Evolutionary conservation across 306 rosid genomes (phyloP), one percentile per base, ranked within the genome.

Genomic region (Cicer bijugum): DNA sequence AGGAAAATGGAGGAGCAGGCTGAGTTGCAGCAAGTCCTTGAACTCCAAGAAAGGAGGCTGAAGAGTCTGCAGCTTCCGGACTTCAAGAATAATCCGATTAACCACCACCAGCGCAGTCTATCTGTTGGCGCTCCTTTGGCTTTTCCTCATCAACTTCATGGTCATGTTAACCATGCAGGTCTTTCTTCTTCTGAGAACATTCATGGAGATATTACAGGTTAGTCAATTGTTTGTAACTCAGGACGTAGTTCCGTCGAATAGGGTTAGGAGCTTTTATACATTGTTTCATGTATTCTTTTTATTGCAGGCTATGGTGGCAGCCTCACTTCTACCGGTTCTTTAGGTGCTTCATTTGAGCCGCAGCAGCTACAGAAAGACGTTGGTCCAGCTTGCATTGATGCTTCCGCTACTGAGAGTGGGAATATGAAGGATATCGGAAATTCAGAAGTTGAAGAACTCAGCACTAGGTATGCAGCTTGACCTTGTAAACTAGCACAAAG

Each of bases 21-120:
- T 59, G 98, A 93, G 72, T 80, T 93, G 84, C 96, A 89, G 67
- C 92, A 89, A 77, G 92, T 83, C 69, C 80, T 94, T 81, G 97
- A 89, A 69, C 85, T 88, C 83, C 98, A 94, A 77, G 92, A 86
- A 35, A 85, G 91, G 80, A 88, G 97, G 84, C 68, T 94, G 79
- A 80, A 87, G 91, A 88, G 79, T 69, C 87, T 94, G 75, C 98
- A 89, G 77, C 96, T 94, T 68, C 97, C 96, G 0, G 94, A 91
- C 83, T 82, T 90, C 79, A 81, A 78, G 88, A 88, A 89, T 55
- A 88, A 77, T 64, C 86, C 81, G n/a, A 45, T 80, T 17, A 80
- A 78, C 72, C 93, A 85, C 82, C 96, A 93, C 74, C 89, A 86
- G n/a, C 93, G 89, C 70, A 94, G 90, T 84, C 84, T 82, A 57